These are phyloP conservation scores for Cenchrus americanus DNA, from an alignment of 176 grass and related monocot genomes.

Conservation along the genomic window DNA sequence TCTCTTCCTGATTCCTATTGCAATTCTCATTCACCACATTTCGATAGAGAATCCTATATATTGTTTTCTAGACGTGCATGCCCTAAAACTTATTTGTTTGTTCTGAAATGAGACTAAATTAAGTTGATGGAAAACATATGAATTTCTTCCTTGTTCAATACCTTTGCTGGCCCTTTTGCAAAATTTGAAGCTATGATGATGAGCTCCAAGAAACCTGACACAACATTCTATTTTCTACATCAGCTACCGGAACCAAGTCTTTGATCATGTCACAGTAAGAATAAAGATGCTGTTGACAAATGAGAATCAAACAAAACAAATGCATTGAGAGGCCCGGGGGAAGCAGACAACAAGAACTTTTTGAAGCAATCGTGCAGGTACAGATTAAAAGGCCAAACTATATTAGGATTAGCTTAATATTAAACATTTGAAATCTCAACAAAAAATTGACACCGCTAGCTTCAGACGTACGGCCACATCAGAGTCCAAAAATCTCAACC, in stretches of 20 bases:
- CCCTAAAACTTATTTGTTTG: not conserved
- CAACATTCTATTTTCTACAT: not conserved
- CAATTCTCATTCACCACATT: not conserved
- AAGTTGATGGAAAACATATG: not conserved
- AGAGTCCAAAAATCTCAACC: slow-evolving; percentile 35
- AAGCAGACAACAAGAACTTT: not conserved
- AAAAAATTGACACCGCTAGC: slow-evolving; percentile 37
- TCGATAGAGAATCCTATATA: not conserved
- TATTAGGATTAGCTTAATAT: slow-evolving; percentile 56
- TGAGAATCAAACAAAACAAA: slow-evolving; percentile 7
- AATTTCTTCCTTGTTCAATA: not conserved
- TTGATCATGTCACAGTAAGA: not conserved
- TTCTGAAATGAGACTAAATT: not conserved
- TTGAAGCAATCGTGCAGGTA: slow-evolving; percentile 24
- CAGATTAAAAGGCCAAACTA: slow-evolving; percentile 35
- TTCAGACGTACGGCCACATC: slow-evolving; percentile 25
- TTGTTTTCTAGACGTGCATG: not conserved
- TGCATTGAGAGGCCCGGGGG: not conserved
- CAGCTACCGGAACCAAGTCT: not conserved
- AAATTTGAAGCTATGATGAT: not conserved
- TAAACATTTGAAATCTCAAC: slow-evolving; percentile 45
- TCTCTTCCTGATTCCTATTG: not conserved
- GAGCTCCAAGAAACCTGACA: not conserved
- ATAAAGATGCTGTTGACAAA: slow-evolving; percentile 6
- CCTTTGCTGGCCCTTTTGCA: not conserved